These are phyloP conservation scores for Myxozyma sirexii DNA, from an alignment of 805 yeast species.

Conservation along the genomic window DNA sequence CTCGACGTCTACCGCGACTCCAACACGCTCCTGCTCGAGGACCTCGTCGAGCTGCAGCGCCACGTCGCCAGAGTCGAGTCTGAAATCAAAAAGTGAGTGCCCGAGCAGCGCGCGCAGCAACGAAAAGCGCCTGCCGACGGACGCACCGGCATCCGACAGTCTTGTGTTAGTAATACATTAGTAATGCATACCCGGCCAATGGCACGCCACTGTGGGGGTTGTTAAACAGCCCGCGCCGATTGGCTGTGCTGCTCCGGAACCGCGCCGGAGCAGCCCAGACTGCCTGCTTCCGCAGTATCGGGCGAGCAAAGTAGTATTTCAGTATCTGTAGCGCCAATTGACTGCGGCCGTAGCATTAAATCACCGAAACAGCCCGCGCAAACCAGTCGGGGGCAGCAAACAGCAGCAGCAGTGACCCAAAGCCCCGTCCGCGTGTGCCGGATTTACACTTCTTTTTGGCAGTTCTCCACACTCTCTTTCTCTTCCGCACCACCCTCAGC, in stretches of 20 bases:
- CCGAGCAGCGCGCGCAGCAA: background rate
- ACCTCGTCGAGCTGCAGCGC: conserved; percentile 68
- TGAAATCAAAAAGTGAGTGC: background rate
- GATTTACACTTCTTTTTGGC: background rate
- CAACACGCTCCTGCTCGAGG: conserved; percentile 72
- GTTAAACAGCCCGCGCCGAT: conserved; percentile 8
- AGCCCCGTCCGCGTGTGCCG: too few relatives aligned
- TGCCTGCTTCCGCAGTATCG: background rate
- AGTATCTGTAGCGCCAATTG: too few relatives aligned
- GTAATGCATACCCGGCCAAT: conserved; percentile 2
- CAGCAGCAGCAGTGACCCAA: too few relatives aligned
- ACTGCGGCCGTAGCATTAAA: too few relatives aligned
- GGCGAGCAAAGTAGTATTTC: too few relatives aligned
- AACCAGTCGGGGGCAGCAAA: too few relatives aligned
- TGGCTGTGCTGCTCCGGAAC: conserved; percentile 5
- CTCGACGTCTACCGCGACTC: conserved; percentile 76
- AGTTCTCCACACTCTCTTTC: conserved; percentile 3
- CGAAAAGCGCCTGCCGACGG: too few relatives aligned
- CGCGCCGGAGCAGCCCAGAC: conserved; percentile 9
- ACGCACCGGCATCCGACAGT: too few relatives aligned
- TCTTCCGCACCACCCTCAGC: conserved; percentile 4
- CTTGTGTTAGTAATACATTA: background rate
- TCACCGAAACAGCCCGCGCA: too few relatives aligned
- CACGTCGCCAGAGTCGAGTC: conserved; percentile 64
- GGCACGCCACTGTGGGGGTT: background rate